phyloP scores from a whole-genome alignment of 192 early-diverging fungal genomes.

The Podila verticillata region DNA sequence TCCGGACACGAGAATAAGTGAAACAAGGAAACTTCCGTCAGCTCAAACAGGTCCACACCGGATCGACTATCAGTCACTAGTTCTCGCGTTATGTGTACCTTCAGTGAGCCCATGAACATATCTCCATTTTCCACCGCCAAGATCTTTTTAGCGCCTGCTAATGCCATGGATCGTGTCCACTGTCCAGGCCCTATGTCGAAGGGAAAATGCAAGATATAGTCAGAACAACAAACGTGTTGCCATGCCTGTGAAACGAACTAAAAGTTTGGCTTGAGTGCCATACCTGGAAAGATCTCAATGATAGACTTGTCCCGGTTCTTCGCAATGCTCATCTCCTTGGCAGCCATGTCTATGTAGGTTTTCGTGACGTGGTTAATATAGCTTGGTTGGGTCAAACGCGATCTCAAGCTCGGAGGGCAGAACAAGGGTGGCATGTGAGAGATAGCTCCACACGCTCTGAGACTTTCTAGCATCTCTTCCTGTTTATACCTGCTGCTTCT shows the following conservation, averaged over 20 bases:
- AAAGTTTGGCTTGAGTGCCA: no score
- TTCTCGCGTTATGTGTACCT: slow-evolving; percentile 2
- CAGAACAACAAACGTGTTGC: background rate
- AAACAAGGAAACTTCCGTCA: background rate
- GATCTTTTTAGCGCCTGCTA: slow-evolving; percentile 41
- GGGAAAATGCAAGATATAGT: background rate
- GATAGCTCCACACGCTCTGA: no score
- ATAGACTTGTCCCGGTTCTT: slow-evolving; percentile 13
- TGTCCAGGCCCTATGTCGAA: slow-evolving; percentile 34
- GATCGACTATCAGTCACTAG: background rate
- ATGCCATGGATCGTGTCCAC: slow-evolving; percentile 36
- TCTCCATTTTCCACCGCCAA: slow-evolving; percentile 27
- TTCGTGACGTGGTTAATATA: background rate
- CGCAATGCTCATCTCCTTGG: slow-evolving; percentile 19
- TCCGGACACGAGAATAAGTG: background rate
- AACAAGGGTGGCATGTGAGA: no score
- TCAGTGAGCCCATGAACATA: slow-evolving; percentile 11
- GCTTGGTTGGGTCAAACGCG: no score
- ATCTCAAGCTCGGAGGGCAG: no score
- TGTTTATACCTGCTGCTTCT: slow-evolving; percentile 11
- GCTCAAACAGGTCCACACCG: background rate
- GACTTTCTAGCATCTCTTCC: background rate
- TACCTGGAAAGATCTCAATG: slow-evolving; percentile 38
- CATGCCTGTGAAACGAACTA: background rate
- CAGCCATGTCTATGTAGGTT: slow-evolving; percentile 22